These are phyloP conservation scores for Saturnispora sekii DNA, from an alignment of 805 yeast species.

Conservation along the genomic window DNA sequence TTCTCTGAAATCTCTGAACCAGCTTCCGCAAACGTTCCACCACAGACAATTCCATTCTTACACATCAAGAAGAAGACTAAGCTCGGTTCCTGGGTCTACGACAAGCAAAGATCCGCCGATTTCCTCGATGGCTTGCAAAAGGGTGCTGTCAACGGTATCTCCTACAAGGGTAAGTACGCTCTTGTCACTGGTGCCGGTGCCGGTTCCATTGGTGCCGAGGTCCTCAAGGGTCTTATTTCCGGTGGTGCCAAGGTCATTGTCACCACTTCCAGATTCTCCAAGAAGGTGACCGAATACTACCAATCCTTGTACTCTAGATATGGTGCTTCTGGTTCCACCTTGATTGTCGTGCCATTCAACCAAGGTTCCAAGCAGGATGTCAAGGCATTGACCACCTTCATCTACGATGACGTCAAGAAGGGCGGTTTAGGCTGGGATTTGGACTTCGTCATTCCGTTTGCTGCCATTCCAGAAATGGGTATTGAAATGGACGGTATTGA, in stretches of 20 bases:
- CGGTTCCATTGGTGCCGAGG: conserved; percentile 97
- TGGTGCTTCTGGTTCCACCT: conserved; percentile 87
- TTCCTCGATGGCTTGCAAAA: conserved; percentile 87
- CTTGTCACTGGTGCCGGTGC: conserved; percentile 98
- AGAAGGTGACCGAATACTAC: conserved; percentile 90
- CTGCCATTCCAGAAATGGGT: conserved; percentile 99
- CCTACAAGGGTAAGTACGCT: conserved; percentile 81
- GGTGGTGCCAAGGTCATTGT: conserved; percentile 98
- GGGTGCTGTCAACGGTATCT: conserved; percentile 90
- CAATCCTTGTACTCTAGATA: conserved; percentile 86
- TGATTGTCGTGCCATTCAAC: conserved; percentile 96
- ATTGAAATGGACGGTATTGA: conserved; percentile 88
- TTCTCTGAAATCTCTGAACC: conserved; percentile 60
- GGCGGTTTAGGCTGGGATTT: conserved; percentile 98
- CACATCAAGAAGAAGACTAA: conserved; percentile 74
- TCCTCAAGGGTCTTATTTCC: conserved; percentile 84
- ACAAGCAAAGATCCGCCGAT: conserved; percentile 60
- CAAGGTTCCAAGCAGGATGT: conserved; percentile 96
- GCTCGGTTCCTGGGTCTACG: conserved; percentile 76
- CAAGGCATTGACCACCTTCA: conserved; percentile 71
- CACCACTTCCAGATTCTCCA: conserved; percentile 92
- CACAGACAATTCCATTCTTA: conserved; percentile 88
- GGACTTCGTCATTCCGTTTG: conserved; percentile 93
- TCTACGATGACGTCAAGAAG: conserved; percentile 71
- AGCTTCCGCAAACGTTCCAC: conserved; percentile 63